Percentiles rank a stretch among this genome's conserved stretches.
Evolutionary conservation across 139 green algal genomes (phyloP).

Genomic region (Dunaliella sp.): DNA sequence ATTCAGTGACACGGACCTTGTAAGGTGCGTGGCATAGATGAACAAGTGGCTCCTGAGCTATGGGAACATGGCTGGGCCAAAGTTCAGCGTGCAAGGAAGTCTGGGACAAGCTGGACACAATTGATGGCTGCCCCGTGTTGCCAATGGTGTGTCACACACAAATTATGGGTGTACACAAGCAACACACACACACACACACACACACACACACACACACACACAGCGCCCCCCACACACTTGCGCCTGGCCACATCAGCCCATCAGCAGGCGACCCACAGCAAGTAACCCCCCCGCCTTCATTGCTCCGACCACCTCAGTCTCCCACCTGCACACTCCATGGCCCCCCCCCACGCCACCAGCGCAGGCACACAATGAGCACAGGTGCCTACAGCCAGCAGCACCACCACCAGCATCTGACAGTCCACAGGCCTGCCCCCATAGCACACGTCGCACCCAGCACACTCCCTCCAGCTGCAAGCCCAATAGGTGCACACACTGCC

Average conservation of each 20-base stretch:
- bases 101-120: neutral
- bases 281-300: too few relatives aligned
- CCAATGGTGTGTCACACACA: too few relatives aligned
- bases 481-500: too few relatives aligned
- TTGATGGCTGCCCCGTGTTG: neutral
- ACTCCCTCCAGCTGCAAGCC: too few relatives aligned
- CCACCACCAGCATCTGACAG: neutral
- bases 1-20: neutral
- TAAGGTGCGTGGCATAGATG: neutral
- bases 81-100: too few relatives aligned
- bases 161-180: neutral
- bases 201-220: neutral
- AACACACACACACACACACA: neutral
- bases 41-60: neutral
- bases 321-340: neutral
- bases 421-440: neutral
- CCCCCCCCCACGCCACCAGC: neutral
- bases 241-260: neutral
- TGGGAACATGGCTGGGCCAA: too few relatives aligned
- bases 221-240: too few relatives aligned
- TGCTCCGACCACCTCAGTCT: too few relatives aligned
- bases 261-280: neutral
- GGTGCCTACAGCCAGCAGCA: neutral
- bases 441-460: neutral
- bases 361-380: neutral